Evolutionary conservation across 2,329 filamentous ascomycete genomes (phyloP).

Genomic region (Clathrospora elynae): DNA sequence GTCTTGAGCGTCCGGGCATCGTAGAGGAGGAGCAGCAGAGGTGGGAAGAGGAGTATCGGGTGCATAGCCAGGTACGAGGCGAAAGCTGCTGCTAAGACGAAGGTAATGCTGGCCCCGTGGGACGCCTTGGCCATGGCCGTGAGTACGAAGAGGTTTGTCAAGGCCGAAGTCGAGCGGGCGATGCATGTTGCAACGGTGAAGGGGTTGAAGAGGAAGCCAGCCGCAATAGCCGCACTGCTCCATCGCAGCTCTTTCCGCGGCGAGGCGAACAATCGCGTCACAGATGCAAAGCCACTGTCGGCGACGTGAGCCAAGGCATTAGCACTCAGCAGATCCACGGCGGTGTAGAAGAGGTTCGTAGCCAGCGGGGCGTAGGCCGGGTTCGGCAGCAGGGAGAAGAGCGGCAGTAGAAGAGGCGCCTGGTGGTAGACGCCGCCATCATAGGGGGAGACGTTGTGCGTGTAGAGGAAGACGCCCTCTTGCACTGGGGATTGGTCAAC

Average conservation of each 20-base stretch:
- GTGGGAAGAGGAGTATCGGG: slow-evolving; percentile 82
- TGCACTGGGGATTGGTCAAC: too few relatives aligned
- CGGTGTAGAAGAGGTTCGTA: slow-evolving; percentile 79
- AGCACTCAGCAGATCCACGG: slow-evolving; percentile 81
- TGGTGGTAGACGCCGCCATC: slow-evolving; percentile 85
- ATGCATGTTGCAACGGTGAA: slow-evolving; percentile 92
- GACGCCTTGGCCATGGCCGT: slow-evolving; percentile 82
- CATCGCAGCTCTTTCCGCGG: slow-evolving; percentile 75
- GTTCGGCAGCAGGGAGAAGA: slow-evolving; percentile 87
- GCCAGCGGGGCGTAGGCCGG: slow-evolving; percentile 69
- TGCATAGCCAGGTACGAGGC: slow-evolving; percentile 93
- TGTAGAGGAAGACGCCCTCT: slow-evolving; percentile 95
- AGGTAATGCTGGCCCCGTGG: slow-evolving; percentile 69
- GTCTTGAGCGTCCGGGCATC: slow-evolving; percentile 38
- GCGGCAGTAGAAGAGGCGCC: slow-evolving; percentile 81
- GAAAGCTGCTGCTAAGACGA: slow-evolving; percentile 83
- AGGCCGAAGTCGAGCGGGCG: slow-evolving; percentile 83
- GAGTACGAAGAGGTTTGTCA: slow-evolving; percentile 87
- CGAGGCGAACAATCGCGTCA: slow-evolving; percentile 78
- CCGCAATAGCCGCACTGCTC: slow-evolving; percentile 75
- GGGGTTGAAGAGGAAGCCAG: slow-evolving; percentile 90
- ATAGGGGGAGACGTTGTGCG: slow-evolving; percentile 94
- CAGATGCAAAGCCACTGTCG: slow-evolving; percentile 75
- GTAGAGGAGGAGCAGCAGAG: slow-evolving; percentile 78
- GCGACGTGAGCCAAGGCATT: slow-evolving; percentile 79